phyloP scores from a whole-genome alignment of 2,329 filamentous ascomycete genomes.

The Monilinia polystroma region DNA sequence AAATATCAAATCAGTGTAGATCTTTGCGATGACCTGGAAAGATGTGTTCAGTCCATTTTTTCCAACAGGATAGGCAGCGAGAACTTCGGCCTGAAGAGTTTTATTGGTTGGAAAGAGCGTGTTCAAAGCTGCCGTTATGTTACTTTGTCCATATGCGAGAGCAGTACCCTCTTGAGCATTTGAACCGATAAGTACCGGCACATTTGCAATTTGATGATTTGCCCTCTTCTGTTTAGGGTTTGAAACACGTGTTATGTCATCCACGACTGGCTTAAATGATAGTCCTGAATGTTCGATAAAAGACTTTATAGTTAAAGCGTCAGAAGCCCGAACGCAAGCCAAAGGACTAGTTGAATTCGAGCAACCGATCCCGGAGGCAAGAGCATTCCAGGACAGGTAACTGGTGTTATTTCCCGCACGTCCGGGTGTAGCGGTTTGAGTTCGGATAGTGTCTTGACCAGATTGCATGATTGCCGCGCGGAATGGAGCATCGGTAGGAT shows the following conservation, averaged over 20 bases:
- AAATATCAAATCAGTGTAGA: conserved; percentile 15
- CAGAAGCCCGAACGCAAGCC: conserved; percentile 13
- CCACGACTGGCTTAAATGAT: conserved; percentile 1
- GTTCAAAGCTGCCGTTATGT: conserved; percentile 2
- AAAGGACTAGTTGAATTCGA: not conserved
- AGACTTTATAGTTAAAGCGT: conserved; percentile 13
- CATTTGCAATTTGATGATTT: conserved; percentile 11
- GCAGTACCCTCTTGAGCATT: conserved; percentile 17
- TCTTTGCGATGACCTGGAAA: not conserved
- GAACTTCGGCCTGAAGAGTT: not conserved
- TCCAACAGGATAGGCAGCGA: conserved; percentile 5
- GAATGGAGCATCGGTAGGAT: conserved; percentile 71
- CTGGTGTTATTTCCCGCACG: not conserved
- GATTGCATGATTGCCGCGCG: conserved; percentile 77
- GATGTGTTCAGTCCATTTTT: conserved; percentile 4
- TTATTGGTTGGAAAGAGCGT: not conserved
- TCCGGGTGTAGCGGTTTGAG: not conserved
- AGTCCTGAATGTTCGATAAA: conserved; percentile 4
- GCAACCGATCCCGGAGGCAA: not conserved
- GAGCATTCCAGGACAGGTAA: conserved; percentile 9
- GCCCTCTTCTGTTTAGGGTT: not conserved
- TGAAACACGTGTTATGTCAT: conserved; percentile 10
- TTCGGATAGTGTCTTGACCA: conserved; percentile 43
- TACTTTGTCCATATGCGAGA: conserved; percentile 4
- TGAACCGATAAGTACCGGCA: conserved; percentile 16